Percentiles rank a stretch among this genome's conserved stretches.
Conservation (phyloP, 2,329 filamentous ascomycete genomes). For the Colletotrichum limetticola region DNA sequence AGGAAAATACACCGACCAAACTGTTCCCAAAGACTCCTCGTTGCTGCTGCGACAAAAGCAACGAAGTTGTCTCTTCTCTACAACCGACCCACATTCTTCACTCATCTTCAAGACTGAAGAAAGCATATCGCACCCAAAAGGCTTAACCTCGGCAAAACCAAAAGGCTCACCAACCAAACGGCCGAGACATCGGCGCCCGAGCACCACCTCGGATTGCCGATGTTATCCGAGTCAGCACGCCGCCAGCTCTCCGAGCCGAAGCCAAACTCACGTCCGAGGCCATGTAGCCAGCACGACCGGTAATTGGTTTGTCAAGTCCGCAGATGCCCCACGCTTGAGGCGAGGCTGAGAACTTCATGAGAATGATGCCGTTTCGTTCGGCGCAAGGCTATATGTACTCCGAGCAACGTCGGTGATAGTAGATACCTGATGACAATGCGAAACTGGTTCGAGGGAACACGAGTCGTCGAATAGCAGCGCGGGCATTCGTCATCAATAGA, state of each 20-base stretch:
- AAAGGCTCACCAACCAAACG: background rate
- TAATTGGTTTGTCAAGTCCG: background rate
- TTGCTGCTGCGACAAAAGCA: background rate
- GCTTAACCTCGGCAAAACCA: conserved; percentile 10
- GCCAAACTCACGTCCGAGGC: background rate
- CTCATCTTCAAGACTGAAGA: background rate
- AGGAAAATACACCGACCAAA: background rate
- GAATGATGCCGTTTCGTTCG: background rate
- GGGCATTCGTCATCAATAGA: background rate
- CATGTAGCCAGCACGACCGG: background rate
- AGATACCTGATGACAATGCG: background rate
- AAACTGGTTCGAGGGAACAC: background rate
- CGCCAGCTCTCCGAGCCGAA: conserved; percentile 26
- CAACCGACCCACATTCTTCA: background rate
- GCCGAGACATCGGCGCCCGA: conserved; percentile 32
- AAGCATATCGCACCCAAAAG: background rate
- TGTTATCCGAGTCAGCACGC: conserved; percentile 17
- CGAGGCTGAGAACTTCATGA: background rate
- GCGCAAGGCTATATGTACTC: background rate
- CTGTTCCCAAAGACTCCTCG: background rate
- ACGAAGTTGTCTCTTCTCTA: background rate
- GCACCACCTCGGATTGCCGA: conserved; percentile 28
- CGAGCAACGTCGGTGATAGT: background rate
- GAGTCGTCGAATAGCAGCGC: background rate
- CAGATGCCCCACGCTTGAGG: background rate